These are phyloP conservation scores for Vitis amurensis DNA, from an alignment of 164 flowering plant genomes.

Conservation along the genomic window DNA sequence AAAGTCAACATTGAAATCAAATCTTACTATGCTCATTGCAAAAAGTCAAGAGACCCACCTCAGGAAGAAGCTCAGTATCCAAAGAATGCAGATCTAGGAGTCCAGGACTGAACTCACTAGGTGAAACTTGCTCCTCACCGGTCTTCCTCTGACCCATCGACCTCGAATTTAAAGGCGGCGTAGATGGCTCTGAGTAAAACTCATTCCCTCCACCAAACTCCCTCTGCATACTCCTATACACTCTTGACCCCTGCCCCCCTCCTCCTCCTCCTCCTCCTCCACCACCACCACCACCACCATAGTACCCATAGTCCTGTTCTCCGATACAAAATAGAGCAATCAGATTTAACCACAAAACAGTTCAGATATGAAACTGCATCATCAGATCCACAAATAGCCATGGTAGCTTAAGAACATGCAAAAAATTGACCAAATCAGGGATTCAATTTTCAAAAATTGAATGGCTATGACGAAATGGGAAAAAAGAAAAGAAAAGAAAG, in stretches of 20 bases:
- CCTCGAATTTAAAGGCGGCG: slow-evolving; percentile 50
- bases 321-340: slow-evolving; percentile 3
- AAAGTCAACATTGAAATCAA: neutral
- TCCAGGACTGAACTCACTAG: slow-evolving; percentile 77
- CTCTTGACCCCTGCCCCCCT: slow-evolving; percentile 45
- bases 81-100: slow-evolving; percentile 90
- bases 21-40: neutral
- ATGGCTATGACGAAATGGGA: neutral
- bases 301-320: slow-evolving; percentile 55
- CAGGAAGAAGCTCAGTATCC: slow-evolving; percentile 81
- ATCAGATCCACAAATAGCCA: slow-evolving; percentile 9
- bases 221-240: slow-evolving; percentile 51
- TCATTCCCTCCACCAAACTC: slow-evolving; percentile 52
- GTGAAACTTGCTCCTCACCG: slow-evolving; percentile 49
- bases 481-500: neutral
- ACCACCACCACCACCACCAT: slow-evolving; percentile 40
- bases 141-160: slow-evolving; percentile 47
- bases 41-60: slow-evolving; percentile 37
- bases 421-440: no score
- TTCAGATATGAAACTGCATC: neutral
- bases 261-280: slow-evolving; percentile 32
- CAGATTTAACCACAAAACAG: neutral
- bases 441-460: no score
- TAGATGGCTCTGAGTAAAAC: slow-evolving; percentile 55
- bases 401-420: no score